Base-by-base conservation (phyloP, 805 yeast genomes). In the Sugiyamaella chiloensis region DNA sequence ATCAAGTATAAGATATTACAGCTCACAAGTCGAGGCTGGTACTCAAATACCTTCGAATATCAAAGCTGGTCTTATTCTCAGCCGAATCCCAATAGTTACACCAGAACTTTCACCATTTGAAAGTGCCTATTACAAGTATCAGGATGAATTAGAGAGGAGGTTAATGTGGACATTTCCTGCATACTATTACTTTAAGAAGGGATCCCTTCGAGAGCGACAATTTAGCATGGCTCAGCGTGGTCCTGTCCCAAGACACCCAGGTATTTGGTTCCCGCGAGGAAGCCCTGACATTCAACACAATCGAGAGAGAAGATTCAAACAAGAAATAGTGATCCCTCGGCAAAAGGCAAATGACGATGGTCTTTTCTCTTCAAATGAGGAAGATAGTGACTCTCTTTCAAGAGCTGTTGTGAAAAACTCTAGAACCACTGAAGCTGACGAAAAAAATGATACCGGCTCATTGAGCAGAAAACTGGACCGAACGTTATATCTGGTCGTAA, bases 141-240 rank as follows among this genome's bases (percentile, higher is more conserved):
- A 90, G 66, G 78, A 80, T 44, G 95, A 87, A 64, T 74, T 93
- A 47, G 90, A 89, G 73, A 82, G 82, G 61, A 78, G 98, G 59
- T 74, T 93, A 56, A 89, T 90, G 96, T 89, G 96, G 96, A 89
- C 98, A 0, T 93, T 93, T 67, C 98, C 99, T 4, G 81, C 84
- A 58, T 88, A 88, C 78, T 90, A 81, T 63, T 93, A 90, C 70
- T 93, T 83, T 71, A 87, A 85, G 62, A 83, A 79, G 59, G 98
- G 98, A 52, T 84, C 97, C 1, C 72, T 93, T 52, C 80, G 96
- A 2, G 96, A 88, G 64, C 86, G 88, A 63, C 79, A 79, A 57
- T 91, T 80, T 67, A 69, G 82, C 45, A 79, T 80, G 57, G 82
- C 83, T 24, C 96, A 91, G 63, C 78, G 74, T 50, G 82, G 83